Evolutionary conservation across 768 basidiomycete genomes (phyloP).

Genomic region (Mycena pura): DNA sequence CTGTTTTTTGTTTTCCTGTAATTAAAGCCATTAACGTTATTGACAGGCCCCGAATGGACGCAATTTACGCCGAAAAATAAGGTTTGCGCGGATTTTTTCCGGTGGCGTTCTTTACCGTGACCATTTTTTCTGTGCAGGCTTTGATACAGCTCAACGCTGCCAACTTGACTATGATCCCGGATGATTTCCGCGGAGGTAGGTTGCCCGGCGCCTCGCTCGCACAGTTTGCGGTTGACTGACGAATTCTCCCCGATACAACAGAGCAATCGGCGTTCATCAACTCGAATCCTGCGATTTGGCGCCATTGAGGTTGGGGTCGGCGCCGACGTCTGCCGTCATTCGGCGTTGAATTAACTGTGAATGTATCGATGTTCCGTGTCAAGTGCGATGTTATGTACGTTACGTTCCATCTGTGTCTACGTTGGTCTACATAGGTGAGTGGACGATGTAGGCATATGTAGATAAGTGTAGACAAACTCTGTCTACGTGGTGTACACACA

Average conservation of each 20-base stretch:
- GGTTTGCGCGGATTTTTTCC: not conserved
- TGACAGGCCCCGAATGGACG: conserved; percentile 27
- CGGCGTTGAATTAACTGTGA: too few relatives aligned
- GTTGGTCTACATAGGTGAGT: too few relatives aligned
- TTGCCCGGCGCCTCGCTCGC: not conserved
- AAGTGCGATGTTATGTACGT: too few relatives aligned
- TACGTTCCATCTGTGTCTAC: too few relatives aligned
- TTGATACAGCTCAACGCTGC: conserved; percentile 31
- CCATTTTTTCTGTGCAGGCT: conserved; percentile 4
- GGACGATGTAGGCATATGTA: too few relatives aligned
- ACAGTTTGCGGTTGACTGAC: not conserved
- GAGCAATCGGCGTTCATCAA: conserved; percentile 30
- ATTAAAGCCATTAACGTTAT: not conserved
- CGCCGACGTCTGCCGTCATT: too few relatives aligned
- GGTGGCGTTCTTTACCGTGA: not conserved
- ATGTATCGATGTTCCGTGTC: too few relatives aligned
- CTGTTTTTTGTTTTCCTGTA: not conserved
- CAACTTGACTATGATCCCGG: conserved; percentile 29
- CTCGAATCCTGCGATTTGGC: conserved; percentile 17
- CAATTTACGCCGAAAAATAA: conserved; percentile 28
- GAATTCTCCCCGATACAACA: conserved; percentile 31
- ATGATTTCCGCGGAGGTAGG: conserved; percentile 27
- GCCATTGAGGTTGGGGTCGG: conserved; percentile 15
- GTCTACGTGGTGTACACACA: too few relatives aligned
- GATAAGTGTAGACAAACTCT: too few relatives aligned